These are phyloP conservation scores for Phytopythium mirpurense DNA, from an alignment of 352 stramenopile species.

Conservation along the genomic window DNA sequence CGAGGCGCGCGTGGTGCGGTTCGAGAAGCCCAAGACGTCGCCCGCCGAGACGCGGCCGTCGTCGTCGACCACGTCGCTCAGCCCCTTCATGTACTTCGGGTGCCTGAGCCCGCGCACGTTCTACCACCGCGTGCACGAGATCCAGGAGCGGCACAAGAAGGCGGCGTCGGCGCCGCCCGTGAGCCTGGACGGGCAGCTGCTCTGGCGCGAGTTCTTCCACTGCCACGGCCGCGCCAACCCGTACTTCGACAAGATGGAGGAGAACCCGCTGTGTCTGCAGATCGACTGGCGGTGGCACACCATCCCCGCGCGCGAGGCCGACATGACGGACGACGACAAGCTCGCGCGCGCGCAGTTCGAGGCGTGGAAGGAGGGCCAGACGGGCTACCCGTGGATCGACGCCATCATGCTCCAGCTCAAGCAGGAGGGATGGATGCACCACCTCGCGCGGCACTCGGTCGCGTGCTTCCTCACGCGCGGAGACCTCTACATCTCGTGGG, in stretches of 20 bases:
- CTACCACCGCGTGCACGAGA: conserved; percentile 84
- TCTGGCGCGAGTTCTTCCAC: conserved; percentile 97
- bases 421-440: conserved; percentile 88
- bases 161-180: conserved; percentile 84
- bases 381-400: conserved; percentile 98
- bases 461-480: conserved; percentile 98
- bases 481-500: conserved; percentile 95
- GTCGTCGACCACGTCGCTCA: conserved; percentile 94
- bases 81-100: conserved; percentile 93
- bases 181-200: conserved; percentile 91
- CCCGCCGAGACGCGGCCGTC: conserved; percentile 84
- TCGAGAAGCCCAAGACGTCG: conserved; percentile 97
- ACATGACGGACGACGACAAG: conserved; percentile 83
- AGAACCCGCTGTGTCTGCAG: conserved; percentile 89
- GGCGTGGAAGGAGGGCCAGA: conserved; percentile 93
- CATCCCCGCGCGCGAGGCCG: conserved; percentile 58
- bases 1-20: conserved; percentile 86
- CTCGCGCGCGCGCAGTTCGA: conserved; percentile 76
- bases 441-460: conserved; percentile 91
- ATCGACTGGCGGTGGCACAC: conserved; percentile 86
- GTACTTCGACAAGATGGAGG: conserved; percentile 94
- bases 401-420: conserved; percentile 95
- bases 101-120: conserved; percentile 90
- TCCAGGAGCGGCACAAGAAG: conserved; percentile 66
- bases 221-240: conserved; percentile 67